These are phyloP conservation scores for Stereocaulon alpinum DNA, from an alignment of 495 filamentous ascomycete species.

Conservation along the genomic window DNA sequence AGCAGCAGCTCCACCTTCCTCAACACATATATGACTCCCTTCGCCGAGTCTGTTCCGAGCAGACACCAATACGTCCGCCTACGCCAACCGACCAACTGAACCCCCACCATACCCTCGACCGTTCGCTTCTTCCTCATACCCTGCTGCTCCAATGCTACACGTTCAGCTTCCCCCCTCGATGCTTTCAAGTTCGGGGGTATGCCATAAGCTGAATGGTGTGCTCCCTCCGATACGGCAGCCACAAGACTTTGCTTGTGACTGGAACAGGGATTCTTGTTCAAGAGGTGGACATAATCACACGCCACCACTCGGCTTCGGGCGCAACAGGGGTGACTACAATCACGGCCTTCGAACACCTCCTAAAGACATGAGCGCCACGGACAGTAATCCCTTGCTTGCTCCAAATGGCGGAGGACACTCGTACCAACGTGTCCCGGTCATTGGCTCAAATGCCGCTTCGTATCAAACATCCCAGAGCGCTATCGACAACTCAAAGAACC, in stretches of 20 bases:
- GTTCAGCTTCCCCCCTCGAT: conserved; percentile 16
- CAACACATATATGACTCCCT: conserved; percentile 2
- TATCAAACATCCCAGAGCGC: conserved; percentile 25
- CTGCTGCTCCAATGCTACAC: conserved; percentile 15
- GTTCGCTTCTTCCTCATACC: neutral
- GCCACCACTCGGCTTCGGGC: conserved; percentile 3
- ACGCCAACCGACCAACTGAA: neutral
- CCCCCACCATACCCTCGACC: neutral
- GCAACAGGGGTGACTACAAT: conserved; percentile 34
- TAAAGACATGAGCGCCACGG: conserved; percentile 39
- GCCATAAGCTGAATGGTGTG: conserved; percentile 10
- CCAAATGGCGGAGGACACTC: conserved; percentile 27
- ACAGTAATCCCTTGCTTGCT: conserved; percentile 33
- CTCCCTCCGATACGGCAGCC: conserved; percentile 17
- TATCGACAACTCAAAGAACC: conserved; percentile 23
- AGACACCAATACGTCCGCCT: neutral
- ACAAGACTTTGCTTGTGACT: conserved; percentile 10
- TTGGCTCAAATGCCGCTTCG: conserved; percentile 18
- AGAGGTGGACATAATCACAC: conserved; percentile 9
- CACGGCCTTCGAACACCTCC: conserved; percentile 44
- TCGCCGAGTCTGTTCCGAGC: neutral
- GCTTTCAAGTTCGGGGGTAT: conserved; percentile 14
- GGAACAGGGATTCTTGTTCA: conserved; percentile 6
- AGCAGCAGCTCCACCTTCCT: conserved; percentile 1
- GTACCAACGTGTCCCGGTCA: conserved; percentile 14